Conservation (phyloP, 768 basidiomycete species). For the Leucosporidium yakuticum region DNA sequence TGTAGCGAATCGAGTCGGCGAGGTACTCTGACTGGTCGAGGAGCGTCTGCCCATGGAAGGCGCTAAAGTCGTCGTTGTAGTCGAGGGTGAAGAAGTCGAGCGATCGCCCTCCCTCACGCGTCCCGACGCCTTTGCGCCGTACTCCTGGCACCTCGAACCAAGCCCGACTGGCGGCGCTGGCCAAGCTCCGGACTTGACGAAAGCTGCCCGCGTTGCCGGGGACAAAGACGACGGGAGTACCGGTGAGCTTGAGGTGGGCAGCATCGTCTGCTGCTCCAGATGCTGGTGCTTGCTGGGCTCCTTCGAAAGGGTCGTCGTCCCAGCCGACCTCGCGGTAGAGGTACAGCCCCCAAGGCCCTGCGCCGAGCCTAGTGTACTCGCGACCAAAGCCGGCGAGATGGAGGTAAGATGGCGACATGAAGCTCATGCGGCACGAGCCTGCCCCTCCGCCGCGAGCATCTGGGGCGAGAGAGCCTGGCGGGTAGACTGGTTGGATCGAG, state of each 20-base stretch:
- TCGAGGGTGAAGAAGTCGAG: slow-evolving; percentile 90
- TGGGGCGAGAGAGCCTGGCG: slow-evolving; percentile 30
- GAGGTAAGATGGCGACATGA: slow-evolving; percentile 87
- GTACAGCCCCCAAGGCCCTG: slow-evolving; percentile 52
- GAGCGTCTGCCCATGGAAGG: slow-evolving; percentile 85
- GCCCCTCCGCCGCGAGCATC: slow-evolving; percentile 23
- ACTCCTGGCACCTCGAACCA: slow-evolving; percentile 58
- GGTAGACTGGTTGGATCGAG: slow-evolving; percentile 28
- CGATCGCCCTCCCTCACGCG: slow-evolving; percentile 49
- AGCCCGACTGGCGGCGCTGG: slow-evolving; percentile 79
- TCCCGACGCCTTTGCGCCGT: slow-evolving; percentile 44
- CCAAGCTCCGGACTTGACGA: slow-evolving; percentile 87
- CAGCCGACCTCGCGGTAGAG: slow-evolving; percentile 84
- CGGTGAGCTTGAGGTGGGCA: slow-evolving; percentile 41
- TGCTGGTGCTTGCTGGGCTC: background rate
- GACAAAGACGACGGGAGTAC: slow-evolving; percentile 87
- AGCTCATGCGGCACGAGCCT: slow-evolving; percentile 74
- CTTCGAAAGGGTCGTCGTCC: slow-evolving; percentile 57
- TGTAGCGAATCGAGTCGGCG: slow-evolving; percentile 62
- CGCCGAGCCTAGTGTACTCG: slow-evolving; percentile 54
- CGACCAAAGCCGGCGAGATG: slow-evolving; percentile 62
- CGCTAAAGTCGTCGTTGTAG: slow-evolving; percentile 94
- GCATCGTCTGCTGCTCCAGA: too few species aligned
- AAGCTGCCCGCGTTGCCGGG: slow-evolving; percentile 97
- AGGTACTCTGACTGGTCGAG: slow-evolving; percentile 74